These are phyloP conservation scores for Zygoascus sp. DNA, from an alignment of 1,139 yeast species.

Conservation along the genomic window DNA sequence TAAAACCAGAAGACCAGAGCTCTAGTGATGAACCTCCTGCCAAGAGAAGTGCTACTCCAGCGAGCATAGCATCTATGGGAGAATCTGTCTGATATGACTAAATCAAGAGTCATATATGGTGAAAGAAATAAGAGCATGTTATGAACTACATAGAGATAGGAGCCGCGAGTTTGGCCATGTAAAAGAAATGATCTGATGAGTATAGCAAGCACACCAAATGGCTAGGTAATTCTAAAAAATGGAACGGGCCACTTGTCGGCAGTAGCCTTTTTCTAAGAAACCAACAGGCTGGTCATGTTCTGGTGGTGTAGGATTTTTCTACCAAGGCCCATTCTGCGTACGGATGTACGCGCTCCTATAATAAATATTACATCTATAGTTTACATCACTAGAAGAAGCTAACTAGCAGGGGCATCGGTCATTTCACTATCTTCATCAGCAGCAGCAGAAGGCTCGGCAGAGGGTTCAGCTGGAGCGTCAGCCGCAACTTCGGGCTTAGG, in stretches of 20 bases:
- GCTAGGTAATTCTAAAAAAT: too few species aligned
- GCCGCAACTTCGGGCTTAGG: slow-evolving; percentile 5
- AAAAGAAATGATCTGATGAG: too few species aligned
- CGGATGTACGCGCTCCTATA: background rate
- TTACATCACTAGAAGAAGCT: background rate
- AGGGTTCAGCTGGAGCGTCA: slow-evolving; percentile 11
- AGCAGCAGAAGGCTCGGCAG: slow-evolving; percentile 3
- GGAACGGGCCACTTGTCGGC: too few species aligned
- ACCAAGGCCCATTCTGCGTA: background rate
- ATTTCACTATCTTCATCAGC: slow-evolving; percentile 13
- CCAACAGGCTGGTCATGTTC: too few species aligned
- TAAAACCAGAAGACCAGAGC: slow-evolving; percentile 34
- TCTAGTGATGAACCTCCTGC: background rate
- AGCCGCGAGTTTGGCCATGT: too few species aligned
- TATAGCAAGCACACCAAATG: too few species aligned
- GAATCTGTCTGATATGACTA: too few species aligned
- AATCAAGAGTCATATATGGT: too few species aligned
- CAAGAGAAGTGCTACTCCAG: slow-evolving; percentile 4
- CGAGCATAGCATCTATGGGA: too few species aligned
- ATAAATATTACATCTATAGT: slow-evolving; percentile 11
- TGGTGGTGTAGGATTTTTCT: background rate
- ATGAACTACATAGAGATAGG: too few species aligned
- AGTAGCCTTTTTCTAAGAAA: too few species aligned
- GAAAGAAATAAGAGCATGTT: too few species aligned
- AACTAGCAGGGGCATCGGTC: slow-evolving; percentile 8